These are phyloP conservation scores for Phytopythium ostracodes DNA, from an alignment of 352 stramenopile genomes.

Conservation along the genomic window DNA sequence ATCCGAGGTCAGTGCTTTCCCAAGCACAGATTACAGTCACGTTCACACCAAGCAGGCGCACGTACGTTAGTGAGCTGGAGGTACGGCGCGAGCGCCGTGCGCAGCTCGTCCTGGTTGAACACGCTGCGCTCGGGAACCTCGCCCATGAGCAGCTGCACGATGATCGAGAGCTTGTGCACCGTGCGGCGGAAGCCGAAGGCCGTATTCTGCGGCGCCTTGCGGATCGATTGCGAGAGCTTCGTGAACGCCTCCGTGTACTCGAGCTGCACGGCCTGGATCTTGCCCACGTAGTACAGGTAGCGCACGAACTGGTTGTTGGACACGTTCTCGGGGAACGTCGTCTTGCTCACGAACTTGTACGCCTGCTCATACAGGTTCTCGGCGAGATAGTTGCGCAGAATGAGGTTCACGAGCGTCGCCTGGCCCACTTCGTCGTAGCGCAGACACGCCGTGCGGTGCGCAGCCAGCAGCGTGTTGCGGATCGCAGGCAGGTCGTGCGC, in stretches of 20 bases:
- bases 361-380: constrained; percentile 91
- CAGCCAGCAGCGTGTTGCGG: constrained; percentile 59
- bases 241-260: constrained; percentile 97
- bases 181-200: constrained; percentile 95
- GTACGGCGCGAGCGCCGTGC: constrained; percentile 91
- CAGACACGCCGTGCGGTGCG: constrained; percentile 87
- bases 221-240: constrained; percentile 95
- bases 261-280: constrained; percentile 95
- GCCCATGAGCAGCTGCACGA: constrained; percentile 98
- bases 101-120: constrained; percentile 91
- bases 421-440: constrained; percentile 89
- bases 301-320: constrained; percentile 99
- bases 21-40: background rate
- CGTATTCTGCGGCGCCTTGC: constrained; percentile 96
- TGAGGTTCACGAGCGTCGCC: constrained; percentile 88
- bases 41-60: background rate
- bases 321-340: constrained; percentile 83
- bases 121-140: constrained; percentile 95
- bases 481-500: constrained; percentile 52
- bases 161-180: constrained; percentile 95
- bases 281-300: constrained; percentile 96
- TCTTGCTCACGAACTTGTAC: constrained; percentile 92
- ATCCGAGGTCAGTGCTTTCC: background rate
- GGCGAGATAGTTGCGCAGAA: constrained; percentile 89
- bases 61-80: constrained; percentile 92